Conservation (phyloP, 805 yeast species). For the Brettanomyces anomalus region DNA sequence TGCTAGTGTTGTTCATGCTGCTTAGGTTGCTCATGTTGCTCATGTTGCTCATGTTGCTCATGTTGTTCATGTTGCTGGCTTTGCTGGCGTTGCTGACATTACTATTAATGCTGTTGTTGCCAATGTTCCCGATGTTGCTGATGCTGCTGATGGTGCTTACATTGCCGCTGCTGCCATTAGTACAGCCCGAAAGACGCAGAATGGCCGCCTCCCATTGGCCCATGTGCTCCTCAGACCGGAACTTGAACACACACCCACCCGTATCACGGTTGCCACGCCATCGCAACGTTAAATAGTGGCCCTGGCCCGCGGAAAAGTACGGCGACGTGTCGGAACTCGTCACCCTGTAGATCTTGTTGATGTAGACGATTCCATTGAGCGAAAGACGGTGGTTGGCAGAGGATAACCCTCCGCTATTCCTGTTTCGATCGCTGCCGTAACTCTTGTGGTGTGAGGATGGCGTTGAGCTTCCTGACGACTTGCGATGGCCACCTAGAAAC, state of each 20-base stretch:
- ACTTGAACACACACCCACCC: slow-evolving; percentile 76
- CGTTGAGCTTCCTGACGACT: slow-evolving; percentile 36
- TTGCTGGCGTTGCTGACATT: too few relatives aligned
- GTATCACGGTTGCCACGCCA: slow-evolving; percentile 86
- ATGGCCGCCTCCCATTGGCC: slow-evolving; percentile 74
- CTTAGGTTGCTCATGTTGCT: too few relatives aligned
- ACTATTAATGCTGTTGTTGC: background rate
- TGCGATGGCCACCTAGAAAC: slow-evolving; percentile 38
- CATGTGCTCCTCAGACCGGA: slow-evolving; percentile 75
- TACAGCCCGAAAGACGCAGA: slow-evolving; percentile 30
- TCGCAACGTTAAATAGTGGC: slow-evolving; percentile 54
- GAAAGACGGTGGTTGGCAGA: slow-evolving; percentile 12
- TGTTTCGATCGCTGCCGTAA: slow-evolving; percentile 1
- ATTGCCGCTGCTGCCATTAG: background rate
- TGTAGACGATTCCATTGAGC: slow-evolving; percentile 24
- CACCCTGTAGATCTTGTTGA: slow-evolving; percentile 18
- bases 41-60: too few relatives aligned
- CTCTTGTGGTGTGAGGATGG: slow-evolving; percentile 9
- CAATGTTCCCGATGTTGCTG: too few relatives aligned
- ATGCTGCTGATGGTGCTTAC: too few relatives aligned
- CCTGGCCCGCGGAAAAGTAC: slow-evolving; percentile 22
- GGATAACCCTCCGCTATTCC: background rate
- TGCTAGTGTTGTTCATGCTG: too few relatives aligned
- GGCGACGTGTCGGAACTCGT: slow-evolving; percentile 23
- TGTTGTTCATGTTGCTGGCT: slow-evolving; percentile 7